phyloP scores from a whole-genome alignment of 148 eudicot genomes.

The Spergularia bocconei region DNA sequence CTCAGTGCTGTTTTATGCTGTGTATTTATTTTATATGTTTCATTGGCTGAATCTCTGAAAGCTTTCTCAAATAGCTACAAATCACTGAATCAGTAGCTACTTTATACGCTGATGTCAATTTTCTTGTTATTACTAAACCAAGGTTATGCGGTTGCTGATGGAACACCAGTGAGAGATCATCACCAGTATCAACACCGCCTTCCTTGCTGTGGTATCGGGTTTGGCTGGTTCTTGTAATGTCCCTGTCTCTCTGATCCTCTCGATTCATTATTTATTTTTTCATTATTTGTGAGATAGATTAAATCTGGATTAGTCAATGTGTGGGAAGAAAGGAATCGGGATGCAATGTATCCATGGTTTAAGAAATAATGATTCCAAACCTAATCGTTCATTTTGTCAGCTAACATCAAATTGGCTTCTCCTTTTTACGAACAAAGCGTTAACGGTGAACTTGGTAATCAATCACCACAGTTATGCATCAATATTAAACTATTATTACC shows the following conservation, averaged over 20 bases:
- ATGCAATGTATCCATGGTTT: background rate
- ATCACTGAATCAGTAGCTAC: background rate
- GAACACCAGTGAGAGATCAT: conserved; percentile 57
- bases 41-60: background rate
- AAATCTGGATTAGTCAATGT: background rate
- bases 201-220: conserved; percentile 85
- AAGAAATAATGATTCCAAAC: background rate
- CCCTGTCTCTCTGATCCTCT: conserved; percentile 22
- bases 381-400: background rate
- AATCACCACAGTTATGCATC: background rate
- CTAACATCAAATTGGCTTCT: background rate
- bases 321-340: background rate
- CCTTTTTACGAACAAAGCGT: background rate
- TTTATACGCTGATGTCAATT: conserved; percentile 13
- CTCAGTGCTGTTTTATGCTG: background rate
- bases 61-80: background rate
- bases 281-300: background rate
- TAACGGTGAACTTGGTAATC: background rate
- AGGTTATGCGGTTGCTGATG: conserved; percentile 84
- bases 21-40: background rate
- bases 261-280: background rate
- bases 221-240: conserved; percentile 88
- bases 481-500: background rate
- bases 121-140: background rate
- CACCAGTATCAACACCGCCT: conserved; percentile 37